A percentile compares a stretch with the other conserved stretches of the same genome.
phyloP scores from a whole-genome alignment of 148 eudicot genomes.

The Drosera capensis region DNA sequence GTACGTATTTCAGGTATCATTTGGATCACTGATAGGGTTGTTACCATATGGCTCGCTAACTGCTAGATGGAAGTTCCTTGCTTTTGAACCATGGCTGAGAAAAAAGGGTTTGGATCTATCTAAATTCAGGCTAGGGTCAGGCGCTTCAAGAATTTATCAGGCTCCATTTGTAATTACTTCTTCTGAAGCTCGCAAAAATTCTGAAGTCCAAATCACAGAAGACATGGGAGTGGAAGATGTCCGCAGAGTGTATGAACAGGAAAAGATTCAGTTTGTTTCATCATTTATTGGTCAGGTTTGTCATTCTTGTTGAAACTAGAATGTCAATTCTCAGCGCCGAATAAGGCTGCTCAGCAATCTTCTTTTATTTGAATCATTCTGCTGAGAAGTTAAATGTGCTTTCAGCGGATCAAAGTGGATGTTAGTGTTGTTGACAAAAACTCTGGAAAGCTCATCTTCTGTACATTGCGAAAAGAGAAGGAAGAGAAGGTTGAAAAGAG shows the following conservation, averaged over 20 bases:
- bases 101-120: constrained; percentile 71
- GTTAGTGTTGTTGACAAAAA: constrained; percentile 57
- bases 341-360: too few species aligned
- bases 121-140: constrained; percentile 53
- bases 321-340: too few species aligned
- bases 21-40: constrained; percentile 83
- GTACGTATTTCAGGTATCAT: constrained; percentile 49
- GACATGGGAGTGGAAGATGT: constrained; percentile 82
- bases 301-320: constrained; percentile 1
- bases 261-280: constrained; percentile 68
- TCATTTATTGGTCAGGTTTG: constrained; percentile 90
- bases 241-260: constrained; percentile 62
- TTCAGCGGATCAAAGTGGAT: constrained; percentile 61
- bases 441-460: constrained; percentile 65
- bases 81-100: constrained; percentile 93
- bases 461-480: constrained; percentile 61
- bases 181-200: constrained; percentile 16
- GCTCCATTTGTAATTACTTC: constrained; percentile 13
- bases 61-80: constrained; percentile 74
- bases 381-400: constrained; percentile 5
- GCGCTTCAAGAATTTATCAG: constrained; percentile 46
- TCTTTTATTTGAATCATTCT: neutral
- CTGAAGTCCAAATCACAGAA: constrained; percentile 29
- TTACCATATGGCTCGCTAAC: constrained; percentile 85
- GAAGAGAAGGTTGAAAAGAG: constrained; percentile 60